These are phyloP conservation scores for Citrus trifoliata DNA, from an alignment of 345 rosid species.

Conservation along the genomic window DNA sequence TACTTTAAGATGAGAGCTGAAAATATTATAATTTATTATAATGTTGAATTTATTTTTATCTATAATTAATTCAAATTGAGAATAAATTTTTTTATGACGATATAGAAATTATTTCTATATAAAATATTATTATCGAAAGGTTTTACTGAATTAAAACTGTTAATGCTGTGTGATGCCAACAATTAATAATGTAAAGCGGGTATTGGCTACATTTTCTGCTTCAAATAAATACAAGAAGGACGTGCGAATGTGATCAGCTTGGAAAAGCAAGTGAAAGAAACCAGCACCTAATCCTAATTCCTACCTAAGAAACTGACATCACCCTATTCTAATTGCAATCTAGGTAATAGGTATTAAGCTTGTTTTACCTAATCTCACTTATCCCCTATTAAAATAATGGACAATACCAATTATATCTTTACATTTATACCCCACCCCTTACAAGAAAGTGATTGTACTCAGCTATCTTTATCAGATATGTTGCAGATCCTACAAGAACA, in stretches of 20 bases:
- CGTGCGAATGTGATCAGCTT: not conserved
- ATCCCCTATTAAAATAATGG: not conserved
- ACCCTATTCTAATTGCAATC: not conserved
- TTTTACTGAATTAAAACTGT: not conserved
- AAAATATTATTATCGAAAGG: too few relatives aligned
- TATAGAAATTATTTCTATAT: too few relatives aligned
- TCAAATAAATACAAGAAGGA: not conserved
- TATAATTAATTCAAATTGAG: too few relatives aligned
- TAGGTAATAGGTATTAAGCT: not conserved
- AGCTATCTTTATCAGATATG: not conserved
- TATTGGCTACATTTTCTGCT: not conserved
- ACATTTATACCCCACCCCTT: not conserved
- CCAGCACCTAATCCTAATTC: not conserved
- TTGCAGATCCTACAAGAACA: not conserved
- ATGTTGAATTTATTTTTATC: too few relatives aligned
- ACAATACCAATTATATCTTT: not conserved
- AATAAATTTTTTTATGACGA: too few relatives aligned
- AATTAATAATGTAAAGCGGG: not conserved
- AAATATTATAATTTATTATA: too few relatives aligned
- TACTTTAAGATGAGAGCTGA: too few relatives aligned
- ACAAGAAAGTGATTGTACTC: not conserved
- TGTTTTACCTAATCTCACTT: slow-evolving; percentile 5
- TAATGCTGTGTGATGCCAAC: not conserved
- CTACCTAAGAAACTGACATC: slow-evolving; percentile 12
- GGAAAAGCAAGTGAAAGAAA: not conserved